Evolutionary conservation across 2,329 filamentous ascomycete genomes (phyloP), one percentile per base, ranked within the genome.

Genomic region (Colletotrichum simmondsii): DNA sequence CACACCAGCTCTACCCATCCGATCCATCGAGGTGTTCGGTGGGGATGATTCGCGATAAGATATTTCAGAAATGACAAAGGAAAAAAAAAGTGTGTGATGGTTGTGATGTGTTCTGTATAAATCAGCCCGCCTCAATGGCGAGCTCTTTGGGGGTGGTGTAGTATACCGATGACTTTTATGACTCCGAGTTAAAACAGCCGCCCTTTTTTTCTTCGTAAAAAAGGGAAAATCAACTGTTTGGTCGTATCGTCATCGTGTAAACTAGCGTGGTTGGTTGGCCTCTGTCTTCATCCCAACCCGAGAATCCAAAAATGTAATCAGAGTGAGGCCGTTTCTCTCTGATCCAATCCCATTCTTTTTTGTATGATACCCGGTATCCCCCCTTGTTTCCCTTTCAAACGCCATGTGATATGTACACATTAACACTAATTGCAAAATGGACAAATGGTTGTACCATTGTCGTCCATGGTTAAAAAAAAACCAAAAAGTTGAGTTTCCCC

Each of bases 321-420:
- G 32, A 64, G 62, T 56, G 72, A 56, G 53, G 65, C 71, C 57
- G n/a, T 71, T 70, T 73, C 68, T 69, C 68, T 69, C 68, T 53
- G 53, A 59, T 69, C 59, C 66, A 49, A 58, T 63, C 62, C 68
- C 73, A 53, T 67, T 74, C 65, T 68, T 68, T 73, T 73, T 69
- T 42, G 59, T 63, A 62, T 68, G 46, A 49, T 53, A 59, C 53
- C 64, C 70, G 26, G 54, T 16, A 35, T 12, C 22, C 57, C 59
- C 28, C 46, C 5, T 26, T 56, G 42, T 63, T 74, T 66, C 56
- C 62, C 52, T 32, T 46, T 63, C 61, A 32, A 75, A 75, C 74
- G 74, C 74, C 74, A 64, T 75, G 72, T 69, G 64, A 32, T 62
- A 74, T 69, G 62, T 65, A 72, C 53, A 74, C 65, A 75, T 65